phyloP scores from a whole-genome alignment of 345 rosid genomes.

The sweet orange (Citrus sinensis) region DVS_A1.0 CM039169.1:31433001-31433500 shows the following conservation, averaged over 20 bases:
- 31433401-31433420: not conserved
- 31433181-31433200: not conserved
- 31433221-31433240: too few relatives aligned
- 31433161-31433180: too few relatives aligned
- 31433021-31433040: not conserved
- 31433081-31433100: not conserved
- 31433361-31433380: not conserved
- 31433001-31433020: not conserved
- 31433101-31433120: not conserved
- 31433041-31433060: not conserved
- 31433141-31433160: not conserved
- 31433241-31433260: too few relatives aligned
- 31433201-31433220: too few relatives aligned
- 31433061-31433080: too few relatives aligned
- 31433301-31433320: not conserved
- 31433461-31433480: not conserved
- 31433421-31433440: conserved; percentile 2
- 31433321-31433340: not conserved
- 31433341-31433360: not conserved
- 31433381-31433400: not conserved
- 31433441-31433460: not conserved
- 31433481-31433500: not conserved
- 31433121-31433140: not conserved
- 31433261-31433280: too few relatives aligned
- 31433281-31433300: not conserved